Evolutionary conservation across 2,329 filamentous ascomycete species (phyloP), one percentile per base, ranked within the genome.

Genomic region (Trichoderma koningii): DNA sequence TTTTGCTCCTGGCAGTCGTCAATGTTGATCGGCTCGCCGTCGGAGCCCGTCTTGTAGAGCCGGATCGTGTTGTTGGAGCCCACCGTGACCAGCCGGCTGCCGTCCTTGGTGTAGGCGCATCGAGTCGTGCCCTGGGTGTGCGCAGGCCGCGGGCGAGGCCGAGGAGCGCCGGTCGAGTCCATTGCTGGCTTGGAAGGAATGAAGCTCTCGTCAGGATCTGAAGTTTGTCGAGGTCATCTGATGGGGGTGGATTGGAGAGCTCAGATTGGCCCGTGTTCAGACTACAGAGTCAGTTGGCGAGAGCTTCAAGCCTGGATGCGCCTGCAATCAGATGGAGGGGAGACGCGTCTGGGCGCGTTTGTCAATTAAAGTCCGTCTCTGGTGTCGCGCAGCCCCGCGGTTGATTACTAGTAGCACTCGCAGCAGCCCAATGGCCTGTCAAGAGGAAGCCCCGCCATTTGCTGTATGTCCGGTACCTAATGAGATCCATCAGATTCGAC

Each of bases 61-160:
- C 96, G 91, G 72, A 97, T 93, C 7, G 92, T 92, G 73, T 96
- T 96, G 80, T 98, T 97, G 66, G 92, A 90, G 69, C 95, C 95
- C 67, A 93, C 93, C 12, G 95, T 98, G 69, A 98, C 87, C 65
- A 99, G 84, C 71, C 90, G 91, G 70, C 85, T 85, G 68, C 96
- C 95, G 76, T 96, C 89, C 7, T 92, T 91, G 0, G 93, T 97
- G 78, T 98, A 98, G 68, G 90, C 86, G 70, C 96, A 88, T 71
- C 88, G 93, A 2, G 96, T 98, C 65, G 88, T 87, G 68, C 96
- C 96, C 62, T 91, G 89, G 3, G 92, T 93, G 78, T 99, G 87
- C 7, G 86, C 87, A n/a, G 89, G 88, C 67, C 89, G 82, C 65
- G 86, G 85, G 72, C 87, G 82, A 55, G 87, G 81, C 69, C 85